phyloP scores from a whole-genome alignment of 2,329 filamentous ascomycete species.

The Coleophoma cylindrospora region DNA sequence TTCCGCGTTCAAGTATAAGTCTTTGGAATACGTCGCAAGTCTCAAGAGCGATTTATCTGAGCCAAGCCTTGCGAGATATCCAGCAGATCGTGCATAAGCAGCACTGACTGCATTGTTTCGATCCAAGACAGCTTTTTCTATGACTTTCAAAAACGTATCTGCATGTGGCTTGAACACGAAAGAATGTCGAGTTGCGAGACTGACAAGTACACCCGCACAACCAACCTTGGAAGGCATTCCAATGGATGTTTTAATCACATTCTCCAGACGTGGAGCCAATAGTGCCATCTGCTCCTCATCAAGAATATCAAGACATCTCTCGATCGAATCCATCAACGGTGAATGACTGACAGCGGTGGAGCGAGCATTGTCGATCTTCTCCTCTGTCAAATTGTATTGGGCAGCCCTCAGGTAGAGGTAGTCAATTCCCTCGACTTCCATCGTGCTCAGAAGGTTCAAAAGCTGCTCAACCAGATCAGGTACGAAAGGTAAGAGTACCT shows the following conservation, averaged over 20 bases:
- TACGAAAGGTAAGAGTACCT: conserved; percentile 73
- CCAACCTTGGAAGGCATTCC: conserved; percentile 93
- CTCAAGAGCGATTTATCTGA: conserved; percentile 42
- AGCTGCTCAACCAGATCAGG: conserved; percentile 77
- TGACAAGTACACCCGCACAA: conserved; percentile 78
- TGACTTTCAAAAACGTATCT: conserved; percentile 67
- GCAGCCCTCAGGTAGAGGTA: conserved; percentile 87
- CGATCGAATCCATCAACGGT: conserved; percentile 88
- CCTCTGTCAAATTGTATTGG: conserved; percentile 77
- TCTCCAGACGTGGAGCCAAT: conserved; percentile 67
- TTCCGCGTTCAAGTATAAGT: conserved; percentile 77
- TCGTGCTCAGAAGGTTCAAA: conserved; percentile 74
- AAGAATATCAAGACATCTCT: conserved; percentile 79
- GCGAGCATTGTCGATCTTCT: conserved; percentile 84
- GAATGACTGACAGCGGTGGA: conserved; percentile 78
- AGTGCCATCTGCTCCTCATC: conserved; percentile 74
- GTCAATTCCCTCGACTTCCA: conserved; percentile 86
- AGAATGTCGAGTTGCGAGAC: conserved; percentile 75
- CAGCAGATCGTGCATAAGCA: conserved; percentile 80
- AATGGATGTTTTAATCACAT: conserved; percentile 77
- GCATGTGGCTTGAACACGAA: conserved; percentile 72
- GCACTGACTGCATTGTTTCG: conserved; percentile 91
- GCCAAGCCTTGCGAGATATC: conserved; percentile 69
- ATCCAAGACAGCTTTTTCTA: conserved; percentile 81
- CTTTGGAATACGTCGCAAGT: conserved; percentile 50